A percentile compares a stretch with the other conserved stretches of the same genome.
These are phyloP conservation scores for Arthrobotrys conoides DNA, from an alignment of 2,329 filamentous ascomycete species.

Conservation along the genomic window DNA sequence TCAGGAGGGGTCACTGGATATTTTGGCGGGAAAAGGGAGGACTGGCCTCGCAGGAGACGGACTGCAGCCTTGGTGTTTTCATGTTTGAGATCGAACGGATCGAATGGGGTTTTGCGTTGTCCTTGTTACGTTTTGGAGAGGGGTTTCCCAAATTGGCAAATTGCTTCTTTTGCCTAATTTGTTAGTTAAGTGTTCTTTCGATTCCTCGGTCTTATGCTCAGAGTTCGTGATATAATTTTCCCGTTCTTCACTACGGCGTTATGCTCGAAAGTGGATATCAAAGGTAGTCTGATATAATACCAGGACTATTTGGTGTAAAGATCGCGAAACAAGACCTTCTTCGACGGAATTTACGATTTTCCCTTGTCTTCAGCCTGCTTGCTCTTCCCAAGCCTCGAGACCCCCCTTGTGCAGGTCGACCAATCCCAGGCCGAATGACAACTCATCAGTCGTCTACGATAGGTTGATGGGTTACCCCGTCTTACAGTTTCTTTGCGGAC, in stretches of 20 bases:
- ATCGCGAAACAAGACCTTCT: constrained; percentile 33
- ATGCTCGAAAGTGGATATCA: constrained; percentile 39
- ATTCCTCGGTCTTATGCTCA: constrained; percentile 15
- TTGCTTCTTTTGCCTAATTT: constrained; percentile 48
- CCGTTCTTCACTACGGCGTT: constrained; percentile 23
- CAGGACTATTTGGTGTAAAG: constrained; percentile 38
- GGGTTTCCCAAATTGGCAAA: background rate
- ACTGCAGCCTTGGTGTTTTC: constrained; percentile 40
- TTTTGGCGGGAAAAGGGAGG: constrained; percentile 34
- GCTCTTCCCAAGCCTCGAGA: constrained; percentile 44
- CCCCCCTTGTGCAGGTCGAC: constrained; percentile 38
- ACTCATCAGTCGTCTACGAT: constrained; percentile 61
- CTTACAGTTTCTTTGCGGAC: constrained; percentile 54
- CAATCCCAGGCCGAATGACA: constrained; percentile 60
- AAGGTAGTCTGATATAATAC: constrained; percentile 21
- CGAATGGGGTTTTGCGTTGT: constrained; percentile 55
- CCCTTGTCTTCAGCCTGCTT: constrained; percentile 48
- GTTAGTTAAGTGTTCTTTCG: constrained; percentile 1
- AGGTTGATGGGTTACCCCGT: constrained; percentile 50
- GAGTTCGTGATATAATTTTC: constrained; percentile 18
- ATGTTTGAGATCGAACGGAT: constrained; percentile 55
- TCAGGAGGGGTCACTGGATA: constrained; percentile 41
- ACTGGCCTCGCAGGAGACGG: constrained; percentile 27
- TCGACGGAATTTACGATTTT: constrained; percentile 46
- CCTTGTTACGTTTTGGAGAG: constrained; percentile 52